phyloP scores from a whole-genome alignment of 306 rosid genomes.

The Ormosia semicastrata region DNA sequence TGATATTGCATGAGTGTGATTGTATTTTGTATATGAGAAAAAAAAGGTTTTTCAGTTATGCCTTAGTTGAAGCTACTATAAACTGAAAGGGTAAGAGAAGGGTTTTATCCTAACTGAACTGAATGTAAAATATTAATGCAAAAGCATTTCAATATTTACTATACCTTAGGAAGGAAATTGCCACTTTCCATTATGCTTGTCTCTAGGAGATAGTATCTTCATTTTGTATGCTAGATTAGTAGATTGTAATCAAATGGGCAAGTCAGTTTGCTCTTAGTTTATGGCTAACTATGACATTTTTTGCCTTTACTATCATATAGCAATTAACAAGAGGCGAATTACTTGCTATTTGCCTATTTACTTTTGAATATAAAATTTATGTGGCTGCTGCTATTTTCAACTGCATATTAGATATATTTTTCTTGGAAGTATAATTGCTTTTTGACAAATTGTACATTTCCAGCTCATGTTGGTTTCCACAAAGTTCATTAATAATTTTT shows the following conservation, averaged over 20 bases:
- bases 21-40: background rate
- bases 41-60: background rate
- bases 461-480: background rate
- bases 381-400: background rate
- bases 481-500: background rate
- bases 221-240: background rate
- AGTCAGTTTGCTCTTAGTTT: background rate
- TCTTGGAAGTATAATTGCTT: background rate
- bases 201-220: background rate
- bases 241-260: background rate
- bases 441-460: background rate
- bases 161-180: background rate
- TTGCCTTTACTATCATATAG: background rate
- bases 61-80: background rate
- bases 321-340: background rate
- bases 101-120: background rate
- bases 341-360: background rate
- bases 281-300: background rate
- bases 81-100: no score
- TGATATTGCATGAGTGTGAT: background rate
- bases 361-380: background rate
- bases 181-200: background rate
- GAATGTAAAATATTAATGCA: background rate
- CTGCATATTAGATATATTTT: background rate
- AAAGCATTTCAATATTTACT: background rate